These are phyloP conservation scores for Piloderma croceum DNA, from an alignment of 768 basidiomycete genomes.

Conservation along the genomic window DNA sequence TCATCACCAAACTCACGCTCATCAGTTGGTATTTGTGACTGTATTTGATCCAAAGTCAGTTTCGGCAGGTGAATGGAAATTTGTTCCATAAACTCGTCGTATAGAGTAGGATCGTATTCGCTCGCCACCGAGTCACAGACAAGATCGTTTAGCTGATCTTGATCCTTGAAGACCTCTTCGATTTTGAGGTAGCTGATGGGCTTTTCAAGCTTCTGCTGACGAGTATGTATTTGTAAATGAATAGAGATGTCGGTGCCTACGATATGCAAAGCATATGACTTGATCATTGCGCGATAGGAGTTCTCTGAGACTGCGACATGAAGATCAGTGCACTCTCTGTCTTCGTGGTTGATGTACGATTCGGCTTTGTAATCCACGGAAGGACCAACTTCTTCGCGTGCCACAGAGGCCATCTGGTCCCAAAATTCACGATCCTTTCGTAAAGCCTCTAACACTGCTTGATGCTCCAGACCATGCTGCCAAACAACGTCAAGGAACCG, in stretches of 20 bases:
- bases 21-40: conserved; percentile 51
- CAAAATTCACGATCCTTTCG: conserved; percentile 62
- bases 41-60: conserved; percentile 60
- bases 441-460: conserved; percentile 46
- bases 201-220: conserved; percentile 35
- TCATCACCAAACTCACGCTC: conserved; percentile 77
- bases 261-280: conserved; percentile 71
- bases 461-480: conserved; percentile 77
- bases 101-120: conserved; percentile 66
- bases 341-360: conserved; percentile 43
- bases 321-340: conserved; percentile 44
- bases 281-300: conserved; percentile 64
- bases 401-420: conserved; percentile 59
- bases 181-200: conserved; percentile 58
- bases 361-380: conserved; percentile 61
- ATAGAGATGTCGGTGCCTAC: conserved; percentile 70
- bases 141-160: conserved; percentile 61
- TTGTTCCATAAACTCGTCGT: conserved; percentile 51
- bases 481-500: conserved; percentile 73
- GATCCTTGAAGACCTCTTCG: conserved; percentile 49
- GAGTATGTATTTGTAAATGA: conserved; percentile 39
- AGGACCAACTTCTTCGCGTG: conserved; percentile 66
- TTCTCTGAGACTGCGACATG: conserved; percentile 60
- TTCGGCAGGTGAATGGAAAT: conserved; percentile 51
- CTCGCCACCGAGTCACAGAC: conserved; percentile 65